Evolutionary conservation across 371 early-diverging fungal species (phyloP).

Genomic region (Rhizopus stolonifer): DNA sequence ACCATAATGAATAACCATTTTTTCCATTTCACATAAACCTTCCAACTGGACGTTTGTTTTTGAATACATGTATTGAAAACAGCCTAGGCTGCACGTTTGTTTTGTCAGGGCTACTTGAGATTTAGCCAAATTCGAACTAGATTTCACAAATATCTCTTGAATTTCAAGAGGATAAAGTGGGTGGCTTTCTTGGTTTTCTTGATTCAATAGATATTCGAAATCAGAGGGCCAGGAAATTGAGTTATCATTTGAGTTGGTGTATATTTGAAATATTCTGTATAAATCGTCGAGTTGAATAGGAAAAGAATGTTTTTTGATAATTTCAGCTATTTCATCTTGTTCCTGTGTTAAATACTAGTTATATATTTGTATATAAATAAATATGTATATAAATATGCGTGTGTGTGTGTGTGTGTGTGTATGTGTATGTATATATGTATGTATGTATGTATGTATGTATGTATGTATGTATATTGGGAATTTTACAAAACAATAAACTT

Average conservation of each 20-base stretch:
- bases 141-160: neutral
- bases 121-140: neutral
- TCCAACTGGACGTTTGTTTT: constrained; percentile 16
- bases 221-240: constrained; percentile 10
- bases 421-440: neutral
- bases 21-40: constrained; percentile 27
- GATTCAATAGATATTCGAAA: neutral
- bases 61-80: constrained; percentile 33
- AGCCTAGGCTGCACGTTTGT: constrained; percentile 1
- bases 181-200: neutral
- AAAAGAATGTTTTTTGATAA: constrained; percentile 1
- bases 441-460: neutral
- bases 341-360: neutral
- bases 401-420: neutral
- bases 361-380: neutral
- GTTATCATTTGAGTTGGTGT: constrained; percentile 8
- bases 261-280: constrained; percentile 22
- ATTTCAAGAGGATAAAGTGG: neutral
- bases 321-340: neutral
- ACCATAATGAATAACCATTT: constrained; percentile 34
- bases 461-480: neutral
- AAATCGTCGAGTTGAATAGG: constrained; percentile 1
- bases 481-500: too few species aligned
- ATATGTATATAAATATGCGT: neutral
- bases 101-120: neutral